Percentiles rank a stretch among this genome's conserved stretches.
Evolutionary conservation across 1,139 yeast genomes (phyloP).

Genomic region (Blastobotrys arbuscula): DNA sequence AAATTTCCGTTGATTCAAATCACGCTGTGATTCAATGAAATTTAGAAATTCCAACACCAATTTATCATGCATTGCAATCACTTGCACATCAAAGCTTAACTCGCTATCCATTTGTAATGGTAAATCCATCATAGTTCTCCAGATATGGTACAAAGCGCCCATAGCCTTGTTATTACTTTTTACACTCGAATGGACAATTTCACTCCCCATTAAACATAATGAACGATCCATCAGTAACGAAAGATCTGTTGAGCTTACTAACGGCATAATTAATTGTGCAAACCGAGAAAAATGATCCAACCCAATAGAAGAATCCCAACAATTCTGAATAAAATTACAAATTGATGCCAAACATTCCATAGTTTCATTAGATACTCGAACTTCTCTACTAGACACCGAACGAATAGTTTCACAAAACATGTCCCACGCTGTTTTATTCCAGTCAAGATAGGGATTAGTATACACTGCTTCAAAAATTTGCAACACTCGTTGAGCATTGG

Average conservation of each 20-base stretch:
- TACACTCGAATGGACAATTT: background rate
- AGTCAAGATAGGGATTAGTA: background rate
- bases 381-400: slow-evolving; percentile 20
- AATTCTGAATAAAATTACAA: slow-evolving; percentile 17
- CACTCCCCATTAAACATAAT: background rate
- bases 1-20: background rate
- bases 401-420: slow-evolving; percentile 14
- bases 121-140: slow-evolving; percentile 1
- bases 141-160: slow-evolving; percentile 4
- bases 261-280: slow-evolving; percentile 7
- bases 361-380: slow-evolving; percentile 22
- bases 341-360: slow-evolving; percentile 21
- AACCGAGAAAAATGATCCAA: background rate
- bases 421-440: background rate
- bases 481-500: background rate
- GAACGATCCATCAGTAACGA: background rate
- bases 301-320: slow-evolving; percentile 5
- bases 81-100: background rate
- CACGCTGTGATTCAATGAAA: background rate
- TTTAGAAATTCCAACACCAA: background rate
- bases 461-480: background rate
- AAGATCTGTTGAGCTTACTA: slow-evolving; percentile 2
- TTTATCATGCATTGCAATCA: background rate
- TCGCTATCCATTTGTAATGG: background rate
- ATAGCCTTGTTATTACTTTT: background rate